These are phyloP conservation scores for Penicillium janthinellum DNA, from an alignment of 2,329 filamentous ascomycete genomes.

Conservation along the genomic window DNA sequence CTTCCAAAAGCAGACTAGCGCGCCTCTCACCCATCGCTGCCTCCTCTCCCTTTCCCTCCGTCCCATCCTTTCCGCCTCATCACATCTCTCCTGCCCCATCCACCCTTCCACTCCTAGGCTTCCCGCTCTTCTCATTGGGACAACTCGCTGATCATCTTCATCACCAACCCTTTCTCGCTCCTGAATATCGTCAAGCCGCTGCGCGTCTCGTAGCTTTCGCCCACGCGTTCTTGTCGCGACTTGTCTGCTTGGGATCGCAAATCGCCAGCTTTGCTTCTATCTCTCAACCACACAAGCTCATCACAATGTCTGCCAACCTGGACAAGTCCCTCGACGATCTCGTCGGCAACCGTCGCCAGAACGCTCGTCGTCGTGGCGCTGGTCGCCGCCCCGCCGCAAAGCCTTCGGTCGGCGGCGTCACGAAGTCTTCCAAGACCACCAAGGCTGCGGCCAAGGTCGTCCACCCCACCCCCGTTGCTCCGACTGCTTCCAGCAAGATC, in stretches of 20 bases:
- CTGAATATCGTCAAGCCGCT: slow-evolving; percentile 12
- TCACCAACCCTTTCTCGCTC: slow-evolving; percentile 15
- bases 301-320: slow-evolving; percentile 87
- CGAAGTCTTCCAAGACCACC: slow-evolving; percentile 67
- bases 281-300: slow-evolving; percentile 12
- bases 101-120: slow-evolving; percentile 14
- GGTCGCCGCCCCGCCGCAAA: slow-evolving; percentile 52
- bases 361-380: slow-evolving; percentile 53
- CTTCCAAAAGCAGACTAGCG: slow-evolving; percentile 19
- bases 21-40: slow-evolving; percentile 4
- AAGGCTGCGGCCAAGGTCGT: slow-evolving; percentile 53
- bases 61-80: slow-evolving; percentile 7
- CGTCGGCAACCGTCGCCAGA: slow-evolving; percentile 70
- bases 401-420: slow-evolving; percentile 76
- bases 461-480: slow-evolving; percentile 62
- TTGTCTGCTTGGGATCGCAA: slow-evolving; percentile 13
- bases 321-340: slow-evolving; percentile 98
- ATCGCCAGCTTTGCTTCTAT: slow-evolving; percentile 18
- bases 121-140: slow-evolving; percentile 7
- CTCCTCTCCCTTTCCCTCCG: slow-evolving; percentile 16
- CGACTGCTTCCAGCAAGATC: slow-evolving; percentile 84
- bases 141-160: background rate
- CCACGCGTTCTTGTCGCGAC: slow-evolving; percentile 17
- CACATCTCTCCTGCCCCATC: slow-evolving; percentile 7
- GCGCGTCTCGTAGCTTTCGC: slow-evolving; percentile 3